A percentile compares a stretch with the other conserved stretches of the same genome.
These are phyloP conservation scores for Polytolypa hystricis DNA, from an alignment of 2,329 filamentous ascomycete genomes.

Conservation along the genomic window DNA sequence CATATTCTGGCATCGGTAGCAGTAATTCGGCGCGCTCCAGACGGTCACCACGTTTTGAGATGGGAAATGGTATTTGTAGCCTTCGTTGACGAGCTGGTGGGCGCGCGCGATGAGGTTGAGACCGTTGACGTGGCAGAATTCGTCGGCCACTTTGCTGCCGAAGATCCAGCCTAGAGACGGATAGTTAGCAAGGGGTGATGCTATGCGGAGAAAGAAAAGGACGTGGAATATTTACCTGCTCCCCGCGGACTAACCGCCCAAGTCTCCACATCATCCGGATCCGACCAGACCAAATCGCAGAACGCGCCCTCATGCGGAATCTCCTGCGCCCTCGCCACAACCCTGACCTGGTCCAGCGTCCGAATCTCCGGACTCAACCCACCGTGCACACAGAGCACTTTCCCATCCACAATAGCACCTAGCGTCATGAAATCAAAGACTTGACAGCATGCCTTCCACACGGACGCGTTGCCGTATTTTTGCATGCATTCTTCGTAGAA, in stretches of 20 bases:
- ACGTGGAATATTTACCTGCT: conserved; percentile 45
- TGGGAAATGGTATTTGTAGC: conserved; percentile 93
- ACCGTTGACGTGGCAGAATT: conserved; percentile 98
- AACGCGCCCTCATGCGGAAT: conserved; percentile 69
- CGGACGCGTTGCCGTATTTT: conserved; percentile 66
- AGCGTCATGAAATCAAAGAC: conserved; percentile 68
- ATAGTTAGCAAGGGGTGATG: background rate
- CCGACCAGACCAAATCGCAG: conserved; percentile 66
- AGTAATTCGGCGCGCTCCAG: conserved; percentile 81
- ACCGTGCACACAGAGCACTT: conserved; percentile 62
- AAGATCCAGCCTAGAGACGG: conserved; percentile 12
- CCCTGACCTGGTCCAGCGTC: conserved; percentile 63
- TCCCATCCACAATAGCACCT: conserved; percentile 62
- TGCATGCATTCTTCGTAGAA: conserved; percentile 70
- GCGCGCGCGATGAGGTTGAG: conserved; percentile 90
- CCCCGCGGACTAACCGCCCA: conserved; percentile 60
- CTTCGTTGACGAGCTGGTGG: conserved; percentile 98
- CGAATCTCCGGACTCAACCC: conserved; percentile 62
- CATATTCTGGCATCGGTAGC: conserved; percentile 92
- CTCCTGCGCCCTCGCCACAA: conserved; percentile 62
- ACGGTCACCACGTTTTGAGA: conserved; percentile 97
- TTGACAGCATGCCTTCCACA: conserved; percentile 70
- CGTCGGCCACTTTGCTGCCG: conserved; percentile 43
- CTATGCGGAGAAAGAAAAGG: background rate
- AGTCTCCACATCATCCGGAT: conserved; percentile 60